phyloP scores from a whole-genome alignment of 148 eudicot genomes.

The Vaccinium macrocarpon region DNA sequence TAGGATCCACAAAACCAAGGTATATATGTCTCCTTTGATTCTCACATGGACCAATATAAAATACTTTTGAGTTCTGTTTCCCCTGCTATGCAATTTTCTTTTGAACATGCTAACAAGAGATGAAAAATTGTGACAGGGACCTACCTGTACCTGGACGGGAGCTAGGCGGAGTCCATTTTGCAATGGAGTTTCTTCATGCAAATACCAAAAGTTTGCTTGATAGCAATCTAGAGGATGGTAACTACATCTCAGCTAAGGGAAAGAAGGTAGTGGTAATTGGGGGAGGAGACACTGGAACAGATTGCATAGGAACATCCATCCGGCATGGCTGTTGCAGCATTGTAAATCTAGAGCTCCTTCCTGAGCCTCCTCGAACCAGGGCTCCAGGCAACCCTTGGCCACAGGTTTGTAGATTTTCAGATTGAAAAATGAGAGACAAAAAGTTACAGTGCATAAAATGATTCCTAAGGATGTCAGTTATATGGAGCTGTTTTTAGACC shows the following conservation, averaged over 20 bases:
- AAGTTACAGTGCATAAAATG: background rate
- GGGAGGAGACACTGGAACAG: constrained; percentile 99
- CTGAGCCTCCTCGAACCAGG: constrained; percentile 82
- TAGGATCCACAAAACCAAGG: constrained; percentile 98
- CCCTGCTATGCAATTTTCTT: background rate
- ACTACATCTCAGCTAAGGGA: constrained; percentile 89
- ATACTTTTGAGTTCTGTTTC: no score
- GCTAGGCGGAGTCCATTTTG: constrained; percentile 86
- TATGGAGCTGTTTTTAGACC: background rate
- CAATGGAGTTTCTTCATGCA: constrained; percentile 97
- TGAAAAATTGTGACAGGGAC: constrained; percentile 50
- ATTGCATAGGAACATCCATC: constrained; percentile 98
- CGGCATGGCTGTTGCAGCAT: constrained; percentile 85
- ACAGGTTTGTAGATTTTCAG: constrained; percentile 49
- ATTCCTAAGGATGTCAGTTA: background rate
- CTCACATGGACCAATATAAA: background rate
- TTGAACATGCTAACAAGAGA: background rate
- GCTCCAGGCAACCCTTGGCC: constrained; percentile 99
- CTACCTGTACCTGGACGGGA: constrained; percentile 96
- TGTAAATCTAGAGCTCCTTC: constrained; percentile 89
- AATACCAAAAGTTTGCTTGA: constrained; percentile 97
- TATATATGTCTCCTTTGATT: constrained; percentile 13
- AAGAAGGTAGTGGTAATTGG: constrained; percentile 99
- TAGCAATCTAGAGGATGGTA: constrained; percentile 86
- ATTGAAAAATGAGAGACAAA: background rate